Evolutionary conservation across 768 basidiomycete genomes (phyloP), one percentile per base, ranked within the genome.

Genomic region (Russula emetica): DNA sequence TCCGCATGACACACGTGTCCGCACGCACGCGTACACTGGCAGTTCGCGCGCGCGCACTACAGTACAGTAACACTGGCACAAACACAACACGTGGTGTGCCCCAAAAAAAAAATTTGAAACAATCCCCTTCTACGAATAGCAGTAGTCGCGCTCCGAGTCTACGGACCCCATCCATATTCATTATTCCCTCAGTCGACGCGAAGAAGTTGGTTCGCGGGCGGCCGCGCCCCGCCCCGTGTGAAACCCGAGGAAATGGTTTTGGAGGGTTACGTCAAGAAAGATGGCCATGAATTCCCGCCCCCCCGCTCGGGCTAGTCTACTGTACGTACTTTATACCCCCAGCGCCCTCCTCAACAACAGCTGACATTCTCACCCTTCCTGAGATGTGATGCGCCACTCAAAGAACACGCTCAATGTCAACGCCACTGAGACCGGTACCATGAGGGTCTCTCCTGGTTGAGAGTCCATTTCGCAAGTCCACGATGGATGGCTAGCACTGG

Each of bases 231-330:
- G n/a, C n/a, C n/a, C 38, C 56, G 56, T 57, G 56, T 45, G 56
- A 58, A 36, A 32, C 3, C 56, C 56, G 20, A 45, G 20, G 55
- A 26, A 8, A 45, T 32, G 18, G 5, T 2, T 40, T 42, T n/a
- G 26, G n/a, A n/a, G 22, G 34, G 40, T 58, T 58, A 58, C 56
- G 56, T 57, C 56, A 57, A 58, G n/a, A n/a, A n/a, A n/a, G 20
- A 47, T 47, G 56, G 5, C 30, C 13, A 6, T 32, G 26, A 28
- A 18, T 34, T 13, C 34, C 26, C 52, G 26, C 26, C 56, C 16
- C 55, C 10, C n/a, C 26, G 40, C 36, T 54, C 7, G 14, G 34
- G 22, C n/a, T 36, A 14, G 53, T 16, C 8, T 32, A 32, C 32
- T n/a, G 36, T 26, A 18, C 54, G 16, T 24, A 28, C 55, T 24